Evolutionary conservation across 2,329 filamentous ascomycete species (phyloP), one percentile per base, ranked within the genome.

Genomic region (Cephalotrichum gorgonifer): DNA sequence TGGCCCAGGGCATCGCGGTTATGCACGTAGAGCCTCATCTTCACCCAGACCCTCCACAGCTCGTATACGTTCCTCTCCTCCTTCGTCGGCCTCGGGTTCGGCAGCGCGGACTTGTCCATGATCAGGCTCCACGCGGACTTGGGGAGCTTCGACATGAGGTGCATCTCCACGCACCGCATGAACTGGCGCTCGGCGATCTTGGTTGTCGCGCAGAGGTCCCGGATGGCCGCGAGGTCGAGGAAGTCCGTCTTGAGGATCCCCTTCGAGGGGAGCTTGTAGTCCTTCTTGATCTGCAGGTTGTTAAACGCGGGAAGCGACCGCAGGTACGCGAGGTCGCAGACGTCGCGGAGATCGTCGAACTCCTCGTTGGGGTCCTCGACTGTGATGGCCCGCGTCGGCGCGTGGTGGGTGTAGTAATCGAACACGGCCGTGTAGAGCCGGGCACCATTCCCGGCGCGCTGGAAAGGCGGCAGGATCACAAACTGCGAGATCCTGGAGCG

Each of bases 401-500:
- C 64, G 50, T 85, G 78, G 30, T 78, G 72, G 51, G 85, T 74
- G 54, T 87, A 85, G 55, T 81, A 69, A 7, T 76, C 68, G 60
- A 88, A 91, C 55, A 97, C 87, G 44, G 81, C 75, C 52, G 81
- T 80, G 71, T 97, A 98, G 35, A 98, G 79, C 39, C 80, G 75
- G 11, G 81, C 77, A 31, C 91, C 93, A 45, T 91, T 82, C 15
- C 89, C 89, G 53, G 81, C 79, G 53, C 79, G 76, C 62, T 96
- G 90, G 64, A 88, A 95, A 6, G 88, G 85, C 2, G 90, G 90
- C 11, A 98, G 73, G 54, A 98, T 83, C 52, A 98, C 62, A 65
- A 97, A 97, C 63, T 98, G 93, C 0, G 91, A 95, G 55, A 98
- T 87, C 42, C 94, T 79, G 52, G 88, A 81, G 35, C 91, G 82